Percentiles rank a stretch among this genome's conserved stretches.
These are phyloP conservation scores for Anethum foeniculum DNA, from an alignment of 140 eudicot genomes.

Conservation along the genomic window DNA sequence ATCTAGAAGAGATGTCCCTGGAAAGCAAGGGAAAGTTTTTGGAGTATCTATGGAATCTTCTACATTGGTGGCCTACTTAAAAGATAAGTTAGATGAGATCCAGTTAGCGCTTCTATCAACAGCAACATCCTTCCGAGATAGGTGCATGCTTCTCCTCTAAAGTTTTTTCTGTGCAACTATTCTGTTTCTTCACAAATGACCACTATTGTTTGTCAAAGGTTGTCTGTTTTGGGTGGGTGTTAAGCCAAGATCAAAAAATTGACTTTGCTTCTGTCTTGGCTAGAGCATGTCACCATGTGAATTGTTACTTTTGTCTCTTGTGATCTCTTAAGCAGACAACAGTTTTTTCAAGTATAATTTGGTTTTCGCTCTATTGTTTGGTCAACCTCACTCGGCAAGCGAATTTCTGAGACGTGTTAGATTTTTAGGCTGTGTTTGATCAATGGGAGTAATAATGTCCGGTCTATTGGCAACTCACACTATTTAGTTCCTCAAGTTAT, in stretches of 20 bases:
- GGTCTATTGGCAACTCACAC: background rate
- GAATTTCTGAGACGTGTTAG: background rate
- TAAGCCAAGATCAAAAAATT: background rate
- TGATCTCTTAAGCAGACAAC: background rate
- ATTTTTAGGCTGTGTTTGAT: background rate
- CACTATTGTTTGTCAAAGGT: background rate
- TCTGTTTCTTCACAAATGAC: background rate
- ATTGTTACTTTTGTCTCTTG: background rate
- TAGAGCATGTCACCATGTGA: background rate
- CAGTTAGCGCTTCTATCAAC: constrained; percentile 64
- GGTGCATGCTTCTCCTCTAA: constrained; percentile 33
- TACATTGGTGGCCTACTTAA: constrained; percentile 48
- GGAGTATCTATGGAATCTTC: constrained; percentile 88
- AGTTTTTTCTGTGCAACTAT: background rate
- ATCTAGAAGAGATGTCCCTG: constrained; percentile 95
- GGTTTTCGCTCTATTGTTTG: background rate
- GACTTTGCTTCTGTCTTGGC: background rate
- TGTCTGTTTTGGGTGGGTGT: background rate
- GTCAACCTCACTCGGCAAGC: background rate
- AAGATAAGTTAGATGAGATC: constrained; percentile 65
- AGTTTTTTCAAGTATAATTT: background rate
- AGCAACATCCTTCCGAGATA: constrained; percentile 77
- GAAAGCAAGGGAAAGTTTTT: constrained; percentile 89
- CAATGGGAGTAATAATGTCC: background rate
- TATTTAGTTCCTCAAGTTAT: background rate